Conservation (phyloP, 139 green algal species). For the Penium margaritaceum region DNA sequence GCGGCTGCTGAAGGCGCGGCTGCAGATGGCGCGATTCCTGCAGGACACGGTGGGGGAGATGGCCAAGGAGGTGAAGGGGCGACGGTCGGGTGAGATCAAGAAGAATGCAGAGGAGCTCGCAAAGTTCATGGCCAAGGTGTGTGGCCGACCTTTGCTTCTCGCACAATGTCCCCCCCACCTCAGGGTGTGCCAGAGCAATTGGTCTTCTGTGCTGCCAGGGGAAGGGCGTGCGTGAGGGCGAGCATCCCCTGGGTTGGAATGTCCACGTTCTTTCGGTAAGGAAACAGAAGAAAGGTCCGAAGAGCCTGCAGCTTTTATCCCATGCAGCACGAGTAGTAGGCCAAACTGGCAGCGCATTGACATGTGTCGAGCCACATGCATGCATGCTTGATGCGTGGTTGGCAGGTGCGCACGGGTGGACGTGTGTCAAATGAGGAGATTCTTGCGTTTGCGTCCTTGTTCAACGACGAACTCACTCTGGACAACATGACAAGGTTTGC, state of each 20-base stretch:
- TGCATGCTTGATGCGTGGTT: background rate
- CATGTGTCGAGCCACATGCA: too few species aligned
- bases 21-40: slow-evolving; percentile 91
- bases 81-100: slow-evolving; percentile 44
- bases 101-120: slow-evolving; percentile 70
- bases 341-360: too few species aligned
- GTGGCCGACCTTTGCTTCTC: too few species aligned
- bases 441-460: slow-evolving; percentile 82
- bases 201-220: too few species aligned
- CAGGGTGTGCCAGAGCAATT: too few species aligned
- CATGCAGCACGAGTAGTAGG: too few species aligned
- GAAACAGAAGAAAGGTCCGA: too few species aligned
- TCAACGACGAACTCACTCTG: slow-evolving; percentile 98
- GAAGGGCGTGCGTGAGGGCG: too few species aligned
- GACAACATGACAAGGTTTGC: slow-evolving; percentile 93
- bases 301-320: too few species aligned
- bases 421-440: slow-evolving; percentile 80
- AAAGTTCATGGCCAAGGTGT: slow-evolving; percentile 74
- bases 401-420: slow-evolving; percentile 71
- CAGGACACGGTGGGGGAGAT: slow-evolving; percentile 96
- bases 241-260: too few species aligned
- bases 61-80: slow-evolving; percentile 77
- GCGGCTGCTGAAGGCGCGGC: slow-evolving; percentile 69
- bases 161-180: too few species aligned
- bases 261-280: too few species aligned